phyloP scores from a whole-genome alignment of 352 stramenopile species.

The Lagenidium giganteum region DNA sequence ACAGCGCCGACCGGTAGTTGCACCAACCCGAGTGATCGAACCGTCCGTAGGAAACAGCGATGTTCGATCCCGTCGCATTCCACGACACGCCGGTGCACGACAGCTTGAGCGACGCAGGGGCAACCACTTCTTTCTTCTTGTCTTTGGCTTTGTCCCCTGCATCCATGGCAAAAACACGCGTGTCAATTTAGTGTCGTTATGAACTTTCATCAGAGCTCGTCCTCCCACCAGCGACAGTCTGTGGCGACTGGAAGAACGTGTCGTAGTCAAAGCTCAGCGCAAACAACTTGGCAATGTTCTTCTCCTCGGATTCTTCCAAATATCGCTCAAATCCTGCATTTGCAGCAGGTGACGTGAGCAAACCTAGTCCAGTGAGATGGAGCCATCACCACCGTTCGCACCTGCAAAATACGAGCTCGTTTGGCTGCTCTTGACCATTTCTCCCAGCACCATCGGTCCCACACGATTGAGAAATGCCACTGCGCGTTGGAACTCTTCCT shows the following conservation, averaged over 20 bases:
- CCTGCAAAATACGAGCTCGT: slow-evolving; percentile 42
- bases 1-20: slow-evolving; percentile 81
- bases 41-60: slow-evolving; percentile 79
- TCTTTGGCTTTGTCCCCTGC: slow-evolving; percentile 2
- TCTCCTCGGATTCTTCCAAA: slow-evolving; percentile 63
- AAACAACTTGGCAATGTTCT: slow-evolving; percentile 53
- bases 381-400: slow-evolving; percentile 1
- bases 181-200: neutral
- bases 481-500: slow-evolving; percentile 27
- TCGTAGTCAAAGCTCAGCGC: slow-evolving; percentile 68
- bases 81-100: slow-evolving; percentile 84
- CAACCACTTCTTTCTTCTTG: slow-evolving; percentile 8
- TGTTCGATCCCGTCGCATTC: slow-evolving; percentile 79
- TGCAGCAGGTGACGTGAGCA: neutral
- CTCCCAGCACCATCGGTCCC: slow-evolving; percentile 45
- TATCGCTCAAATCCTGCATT: slow-evolving; percentile 44
- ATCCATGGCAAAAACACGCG: neutral
- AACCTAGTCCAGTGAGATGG: neutral
- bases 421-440: slow-evolving; percentile 41
- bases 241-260: slow-evolving; percentile 49
- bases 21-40: slow-evolving; percentile 87
- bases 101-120: slow-evolving; percentile 37
- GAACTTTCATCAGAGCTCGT: neutral
- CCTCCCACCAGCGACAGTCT: slow-evolving; percentile 4
- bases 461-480: slow-evolving; percentile 35